Evolutionary conservation across 179 eudicot species (phyloP).

Genomic region (Gypsophila paniculata): DNA sequence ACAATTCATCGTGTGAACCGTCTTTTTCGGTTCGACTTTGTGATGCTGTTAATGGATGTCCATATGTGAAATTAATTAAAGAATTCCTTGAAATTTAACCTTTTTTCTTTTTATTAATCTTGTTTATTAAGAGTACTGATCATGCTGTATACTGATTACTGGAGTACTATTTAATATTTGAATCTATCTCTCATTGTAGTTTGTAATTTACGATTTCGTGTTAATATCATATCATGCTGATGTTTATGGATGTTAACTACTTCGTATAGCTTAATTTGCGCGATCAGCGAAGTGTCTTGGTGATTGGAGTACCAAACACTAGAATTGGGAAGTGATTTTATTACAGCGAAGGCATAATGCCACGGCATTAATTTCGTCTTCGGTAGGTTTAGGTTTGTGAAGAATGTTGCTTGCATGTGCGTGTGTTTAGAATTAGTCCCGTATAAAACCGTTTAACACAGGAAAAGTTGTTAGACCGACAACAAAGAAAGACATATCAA

Average conservation of each 20-base stretch:
- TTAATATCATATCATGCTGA: background rate
- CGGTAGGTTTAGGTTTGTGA: too few relatives aligned
- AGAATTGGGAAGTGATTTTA: background rate
- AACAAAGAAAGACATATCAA: too few relatives aligned
- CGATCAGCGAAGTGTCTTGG: background rate
- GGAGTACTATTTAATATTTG: too few relatives aligned
- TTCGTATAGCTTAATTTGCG: background rate
- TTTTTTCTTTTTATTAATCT: too few relatives aligned
- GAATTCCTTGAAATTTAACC: background rate
- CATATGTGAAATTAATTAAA: background rate
- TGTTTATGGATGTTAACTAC: background rate
- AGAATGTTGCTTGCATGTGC: too few relatives aligned
- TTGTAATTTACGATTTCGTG: background rate
- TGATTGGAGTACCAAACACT: background rate
- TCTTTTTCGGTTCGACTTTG: too few relatives aligned
- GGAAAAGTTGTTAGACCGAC: too few relatives aligned
- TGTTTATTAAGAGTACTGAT: background rate
- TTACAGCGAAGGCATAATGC: background rate
- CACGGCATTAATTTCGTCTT: too few relatives aligned
- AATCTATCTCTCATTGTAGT: background rate
- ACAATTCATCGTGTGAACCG: too few relatives aligned
- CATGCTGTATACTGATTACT: background rate
- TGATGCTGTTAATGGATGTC: background rate
- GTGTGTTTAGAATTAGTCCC: too few relatives aligned
- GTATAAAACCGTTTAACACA: too few relatives aligned